Base-by-base conservation (phyloP, 75 land plant genomes). In the Selaginella tamariscina region DNA sequence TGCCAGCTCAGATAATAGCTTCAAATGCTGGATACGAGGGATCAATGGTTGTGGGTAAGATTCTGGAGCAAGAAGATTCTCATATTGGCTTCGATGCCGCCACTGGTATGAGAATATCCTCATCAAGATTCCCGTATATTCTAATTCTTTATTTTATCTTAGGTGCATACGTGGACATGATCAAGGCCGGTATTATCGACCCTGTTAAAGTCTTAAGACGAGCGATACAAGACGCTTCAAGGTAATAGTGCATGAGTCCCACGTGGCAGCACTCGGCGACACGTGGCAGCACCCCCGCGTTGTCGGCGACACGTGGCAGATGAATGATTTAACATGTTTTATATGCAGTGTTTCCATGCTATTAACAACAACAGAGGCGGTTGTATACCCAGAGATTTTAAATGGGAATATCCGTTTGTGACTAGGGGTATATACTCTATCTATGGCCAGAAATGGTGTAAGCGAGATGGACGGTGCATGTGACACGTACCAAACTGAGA, bases 171-270 rank as follows among this genome's bases (percentile, higher is more conserved):
- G 62, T 59, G 5, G 62, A 59, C 26, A 59, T 59, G 62, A 8
- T 59, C 23, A 59, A 59, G 62, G 62, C 62, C 5, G 62, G 62
- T 21, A 59, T 59, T 59, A n/a, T 59, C 26, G 62, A 59, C 26
- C 62, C 62, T 8, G 62, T 59, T 5, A 59, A 59, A 27, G 62
- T 59, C n/a, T 23, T 59, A 9, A 59, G 62, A 39, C 5, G 49
- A 15, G 49, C 49, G 15, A 39, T 39, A 5, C 49, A 39, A 15
- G 49, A 39, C 49, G 49, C 49, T 39, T 5, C 15, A 5, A 39
- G 49, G 49, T 39, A 39, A 5, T n/a, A n/a, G n/a, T n/a, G n/a
- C n/a, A n/a, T n/a, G n/a, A n/a, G n/a, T n/a, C n/a, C n/a, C n/a
- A n/a, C n/a, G n/a, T n/a, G n/a, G n/a, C n/a, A n/a, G n/a, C n/a